Conservation (phyloP, 805 yeast genomes). For the Grigorovia transvaalensis region DNA sequence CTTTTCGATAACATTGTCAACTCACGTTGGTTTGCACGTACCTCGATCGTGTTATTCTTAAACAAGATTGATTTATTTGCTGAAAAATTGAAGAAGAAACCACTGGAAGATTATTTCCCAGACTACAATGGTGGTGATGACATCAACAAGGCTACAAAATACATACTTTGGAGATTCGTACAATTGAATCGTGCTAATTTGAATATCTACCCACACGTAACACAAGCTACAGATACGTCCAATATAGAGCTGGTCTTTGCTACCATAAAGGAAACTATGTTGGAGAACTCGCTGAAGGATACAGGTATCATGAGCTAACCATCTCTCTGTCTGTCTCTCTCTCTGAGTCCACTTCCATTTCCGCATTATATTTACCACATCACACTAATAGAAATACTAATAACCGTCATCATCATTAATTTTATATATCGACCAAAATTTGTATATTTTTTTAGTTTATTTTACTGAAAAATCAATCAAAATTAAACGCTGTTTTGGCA, state of each 20-base stretch:
- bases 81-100: slow-evolving; percentile 71
- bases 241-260: slow-evolving; percentile 80
- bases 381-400: too few species aligned
- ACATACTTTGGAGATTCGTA: slow-evolving; percentile 81
- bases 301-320: slow-evolving; percentile 49
- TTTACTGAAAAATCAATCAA: too few species aligned
- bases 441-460: too few species aligned
- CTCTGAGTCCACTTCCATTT: background rate
- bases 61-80: slow-evolving; percentile 88
- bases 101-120: slow-evolving; percentile 74
- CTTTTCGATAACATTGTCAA: slow-evolving; percentile 85
- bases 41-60: slow-evolving; percentile 75
- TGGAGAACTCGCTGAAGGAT: slow-evolving; percentile 66
- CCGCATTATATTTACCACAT: too few species aligned
- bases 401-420: too few species aligned
- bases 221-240: slow-evolving; percentile 90
- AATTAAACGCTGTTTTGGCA: too few species aligned
- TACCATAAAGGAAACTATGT: slow-evolving; percentile 69
- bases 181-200: slow-evolving; percentile 75
- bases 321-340: background rate
- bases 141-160: slow-evolving; percentile 83
- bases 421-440: background rate
- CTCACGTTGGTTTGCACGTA: slow-evolving; percentile 84
- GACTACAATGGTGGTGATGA: slow-evolving; percentile 88
- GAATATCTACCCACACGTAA: slow-evolving; percentile 79